Percentiles rank a stretch among this genome's conserved stretches.
These are phyloP conservation scores for Chaetoceros muelleri DNA, from an alignment of 108 stramenopile species.

Conservation along the genomic window DNA sequence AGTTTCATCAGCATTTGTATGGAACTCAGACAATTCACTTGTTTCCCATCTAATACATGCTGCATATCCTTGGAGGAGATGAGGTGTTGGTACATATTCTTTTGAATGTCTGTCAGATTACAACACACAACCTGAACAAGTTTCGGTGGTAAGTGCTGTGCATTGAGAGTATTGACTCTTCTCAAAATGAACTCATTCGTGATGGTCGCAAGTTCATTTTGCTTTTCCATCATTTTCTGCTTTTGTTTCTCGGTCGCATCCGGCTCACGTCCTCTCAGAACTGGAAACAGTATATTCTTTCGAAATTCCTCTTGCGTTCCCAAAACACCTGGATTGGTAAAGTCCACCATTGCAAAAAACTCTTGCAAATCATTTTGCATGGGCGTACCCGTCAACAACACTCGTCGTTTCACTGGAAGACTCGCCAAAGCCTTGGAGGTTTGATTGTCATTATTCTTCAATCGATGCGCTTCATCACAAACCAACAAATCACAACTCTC, in stretches of 20 bases:
- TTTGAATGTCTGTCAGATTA: constrained; percentile 90
- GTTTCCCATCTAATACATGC: constrained; percentile 93
- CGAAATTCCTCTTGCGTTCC: constrained; percentile 86
- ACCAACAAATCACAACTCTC: constrained; percentile 91
- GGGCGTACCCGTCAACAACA: constrained; percentile 92
- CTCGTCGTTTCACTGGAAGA: constrained; percentile 78
- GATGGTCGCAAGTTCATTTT: constrained; percentile 80
- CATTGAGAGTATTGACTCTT: constrained; percentile 94
- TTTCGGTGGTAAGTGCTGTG: constrained; percentile 96
- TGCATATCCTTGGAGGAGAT: constrained; percentile 86
- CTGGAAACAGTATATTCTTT: constrained; percentile 64
- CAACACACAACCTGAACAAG: constrained; percentile 98
- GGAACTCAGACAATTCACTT: constrained; percentile 89
- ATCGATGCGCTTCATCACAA: constrained; percentile 96
- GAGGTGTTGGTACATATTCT: constrained; percentile 91
- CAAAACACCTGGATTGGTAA: constrained; percentile 86
- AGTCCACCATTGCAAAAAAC: constrained; percentile 97
- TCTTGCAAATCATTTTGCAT: constrained; percentile 94
- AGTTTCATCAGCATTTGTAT: constrained; percentile 95
- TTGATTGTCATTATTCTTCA: constrained; percentile 96
- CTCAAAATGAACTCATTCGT: constrained; percentile 96
- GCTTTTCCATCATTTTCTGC: constrained; percentile 67
- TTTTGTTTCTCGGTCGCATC: constrained; percentile 87
- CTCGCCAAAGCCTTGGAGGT: constrained; percentile 78
- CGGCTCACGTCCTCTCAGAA: constrained; percentile 91